phyloP scores from a whole-genome alignment of 371 early-diverging fungal species.

The Conidiobolus incongruus region DNA sequence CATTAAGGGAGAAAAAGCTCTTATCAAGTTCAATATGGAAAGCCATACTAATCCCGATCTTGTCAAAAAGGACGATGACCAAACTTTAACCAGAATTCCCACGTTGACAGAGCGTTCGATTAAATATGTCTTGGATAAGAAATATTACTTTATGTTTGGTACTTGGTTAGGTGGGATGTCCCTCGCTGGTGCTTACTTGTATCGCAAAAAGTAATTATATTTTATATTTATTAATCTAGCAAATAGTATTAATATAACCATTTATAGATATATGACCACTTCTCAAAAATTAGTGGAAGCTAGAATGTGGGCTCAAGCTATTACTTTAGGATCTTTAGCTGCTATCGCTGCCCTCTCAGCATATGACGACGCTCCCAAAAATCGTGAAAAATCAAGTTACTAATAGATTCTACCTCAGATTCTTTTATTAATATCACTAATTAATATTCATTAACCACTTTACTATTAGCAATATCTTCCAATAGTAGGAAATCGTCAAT shows the following conservation, averaged over 20 bases:
- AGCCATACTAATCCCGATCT: not conserved
- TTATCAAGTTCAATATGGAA: constrained; percentile 3
- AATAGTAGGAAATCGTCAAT: no score
- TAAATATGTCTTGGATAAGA: constrained; percentile 3
- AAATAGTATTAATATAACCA: no score
- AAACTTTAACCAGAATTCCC: not conserved
- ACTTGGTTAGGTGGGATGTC: constrained; percentile 44
- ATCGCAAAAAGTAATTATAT: constrained; percentile 6
- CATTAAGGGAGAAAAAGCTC: constrained; percentile 5
- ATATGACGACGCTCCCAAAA: no score
- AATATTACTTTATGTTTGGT: constrained; percentile 6
- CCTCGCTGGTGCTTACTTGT: constrained; percentile 21
- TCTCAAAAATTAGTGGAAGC: constrained; percentile 51
- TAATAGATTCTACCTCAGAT: no score
- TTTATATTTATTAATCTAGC: no score
- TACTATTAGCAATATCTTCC: no score
- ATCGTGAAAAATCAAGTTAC: no score
- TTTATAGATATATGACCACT: constrained; percentile 27
- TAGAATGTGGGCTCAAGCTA: constrained; percentile 27
- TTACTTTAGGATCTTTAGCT: constrained; percentile 6
- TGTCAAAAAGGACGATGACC: not conserved
- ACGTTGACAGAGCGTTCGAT: not conserved
- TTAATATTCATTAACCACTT: no score
- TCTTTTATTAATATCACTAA: no score
- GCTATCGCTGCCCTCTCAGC: constrained; percentile 7